Evolutionary conservation across 352 stramenopile genomes (phyloP).

Genomic region (Globisporangium carolinianum): DNA sequence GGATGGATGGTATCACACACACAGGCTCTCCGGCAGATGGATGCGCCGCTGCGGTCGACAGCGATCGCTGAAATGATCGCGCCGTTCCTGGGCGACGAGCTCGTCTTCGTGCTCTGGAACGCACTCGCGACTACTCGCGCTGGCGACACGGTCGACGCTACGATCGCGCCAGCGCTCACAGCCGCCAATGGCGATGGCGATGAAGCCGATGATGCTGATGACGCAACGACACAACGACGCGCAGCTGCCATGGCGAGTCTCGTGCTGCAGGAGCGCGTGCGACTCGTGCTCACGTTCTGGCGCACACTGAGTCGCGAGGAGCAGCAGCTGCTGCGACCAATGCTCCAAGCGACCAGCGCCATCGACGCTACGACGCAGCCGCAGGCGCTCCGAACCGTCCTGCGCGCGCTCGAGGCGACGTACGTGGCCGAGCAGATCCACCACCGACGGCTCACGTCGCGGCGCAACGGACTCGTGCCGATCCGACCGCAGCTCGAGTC

Average conservation of each 20-base stretch:
- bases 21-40: conserved; percentile 22
- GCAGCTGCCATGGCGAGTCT: conserved; percentile 33
- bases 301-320: conserved; percentile 50
- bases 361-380: conserved; percentile 6
- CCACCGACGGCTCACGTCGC: conserved; percentile 27
- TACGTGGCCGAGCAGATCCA: conserved; percentile 59
- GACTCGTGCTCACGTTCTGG: conserved; percentile 39
- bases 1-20: too few relatives aligned
- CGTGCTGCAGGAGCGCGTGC: conserved; percentile 59
- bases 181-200: not conserved
- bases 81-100: conserved; percentile 45
- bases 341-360: conserved; percentile 15
- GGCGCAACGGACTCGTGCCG: conserved; percentile 16
- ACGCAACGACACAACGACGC: conserved; percentile 23
- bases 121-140: conserved; percentile 30
- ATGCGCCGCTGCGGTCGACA: conserved; percentile 19
- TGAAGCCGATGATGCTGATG: not conserved
- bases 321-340: conserved; percentile 26
- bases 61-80: conserved; percentile 35
- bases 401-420: conserved; percentile 48
- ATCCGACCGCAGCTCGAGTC: not conserved
- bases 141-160: conserved; percentile 12
- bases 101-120: conserved; percentile 63
- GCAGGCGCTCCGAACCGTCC: conserved; percentile 24
- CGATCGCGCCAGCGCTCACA: not conserved